Evolutionary conservation across 306 rosid species (phyloP), one percentile per base, ranked within the genome.

Genomic region (Cyamopsis tetragonoloba): DNA sequence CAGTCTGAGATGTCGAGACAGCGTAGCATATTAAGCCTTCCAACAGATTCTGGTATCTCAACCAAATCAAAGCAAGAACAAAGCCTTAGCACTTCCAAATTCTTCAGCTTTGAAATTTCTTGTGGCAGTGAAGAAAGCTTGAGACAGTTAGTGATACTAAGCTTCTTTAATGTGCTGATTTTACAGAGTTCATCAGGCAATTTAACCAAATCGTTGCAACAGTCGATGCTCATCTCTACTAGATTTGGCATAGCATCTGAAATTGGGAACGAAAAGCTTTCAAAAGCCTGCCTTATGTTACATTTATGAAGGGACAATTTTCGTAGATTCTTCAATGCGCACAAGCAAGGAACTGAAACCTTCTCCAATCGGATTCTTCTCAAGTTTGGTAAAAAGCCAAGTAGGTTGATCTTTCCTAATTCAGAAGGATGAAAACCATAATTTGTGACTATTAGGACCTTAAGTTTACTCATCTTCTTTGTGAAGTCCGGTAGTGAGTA

Each of bases 351-450:
- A 62, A 79, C 70, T 20, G 74, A 75, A 49, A 82, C 80, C 54
- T 74, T 66, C 66, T 86, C 87, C 23, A 88, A 49, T 68, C 88
- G 76, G 31, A 88, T 77, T 80, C 81, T 82, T 77, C 60, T 83
- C 57, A 91, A 58, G 67, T 75, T 32, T 2, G 78, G 20, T 27
- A 85, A 42, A 39, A 35, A 66, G 2, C 62, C 7, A 19, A 91
- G 79, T 14, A 76, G 65, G 32, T 84, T 74, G 66, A 81, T 68
- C 8, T 76, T 62, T 5, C 15, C 73, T 23, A 88, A 0, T 32
- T 81, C 80, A 31, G 83, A 63, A 2, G 20, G 86, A 48, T 76
- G 66, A 62, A 55, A 66, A 19, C 84, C 78, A 35, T 73, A 74
- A 23, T 86, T 86, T 39, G 91, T 86, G 77, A 78, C 49, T 31